Conservation (phyloP, 805 yeast genomes). For the Suhomyces prunicola region DNA sequence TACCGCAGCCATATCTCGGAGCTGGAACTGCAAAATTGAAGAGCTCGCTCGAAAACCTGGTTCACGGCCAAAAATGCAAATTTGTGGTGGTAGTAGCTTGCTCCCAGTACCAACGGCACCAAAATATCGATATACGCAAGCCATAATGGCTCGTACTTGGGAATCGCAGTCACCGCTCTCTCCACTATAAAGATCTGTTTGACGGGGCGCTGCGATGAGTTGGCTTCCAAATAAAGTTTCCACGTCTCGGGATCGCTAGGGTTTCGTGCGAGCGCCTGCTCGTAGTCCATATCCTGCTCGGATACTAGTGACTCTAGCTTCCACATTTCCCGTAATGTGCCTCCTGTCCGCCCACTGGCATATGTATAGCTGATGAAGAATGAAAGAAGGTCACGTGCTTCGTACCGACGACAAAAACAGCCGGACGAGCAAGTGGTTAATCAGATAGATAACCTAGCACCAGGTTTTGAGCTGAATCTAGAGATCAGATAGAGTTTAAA, state of each 20-base stretch:
- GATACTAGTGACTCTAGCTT: not conserved
- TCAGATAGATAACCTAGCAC: not conserved
- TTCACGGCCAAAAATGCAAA: slow-evolving; percentile 36
- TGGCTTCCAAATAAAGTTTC: slow-evolving; percentile 36
- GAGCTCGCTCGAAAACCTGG: slow-evolving; percentile 45
- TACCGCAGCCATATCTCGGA: slow-evolving; percentile 54
- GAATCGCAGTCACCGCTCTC: slow-evolving; percentile 47
- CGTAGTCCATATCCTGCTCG: slow-evolving; percentile 30
- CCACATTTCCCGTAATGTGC: not conserved
- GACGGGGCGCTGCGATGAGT: slow-evolving; percentile 13
- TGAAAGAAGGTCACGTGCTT: not conserved
- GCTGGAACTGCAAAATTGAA: slow-evolving; percentile 41
- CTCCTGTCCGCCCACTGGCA: not conserved
- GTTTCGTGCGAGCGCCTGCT: slow-evolving; percentile 31
- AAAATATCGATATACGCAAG: slow-evolving; percentile 44
- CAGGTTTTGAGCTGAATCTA: not conserved
- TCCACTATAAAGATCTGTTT: slow-evolving; percentile 46
- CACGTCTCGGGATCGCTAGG: slow-evolving; percentile 38
- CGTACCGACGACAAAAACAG: not conserved
- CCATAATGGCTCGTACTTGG: slow-evolving; percentile 56
- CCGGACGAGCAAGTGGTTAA: not conserved
- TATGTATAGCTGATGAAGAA: not conserved
- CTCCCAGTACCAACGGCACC: not conserved
- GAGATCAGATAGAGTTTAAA: not conserved
- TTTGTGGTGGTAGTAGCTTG: slow-evolving; percentile 25